Evolutionary conservation across 2,329 filamentous ascomycete species (phyloP).

Genomic region (Tricladium varicosporioides): DNA sequence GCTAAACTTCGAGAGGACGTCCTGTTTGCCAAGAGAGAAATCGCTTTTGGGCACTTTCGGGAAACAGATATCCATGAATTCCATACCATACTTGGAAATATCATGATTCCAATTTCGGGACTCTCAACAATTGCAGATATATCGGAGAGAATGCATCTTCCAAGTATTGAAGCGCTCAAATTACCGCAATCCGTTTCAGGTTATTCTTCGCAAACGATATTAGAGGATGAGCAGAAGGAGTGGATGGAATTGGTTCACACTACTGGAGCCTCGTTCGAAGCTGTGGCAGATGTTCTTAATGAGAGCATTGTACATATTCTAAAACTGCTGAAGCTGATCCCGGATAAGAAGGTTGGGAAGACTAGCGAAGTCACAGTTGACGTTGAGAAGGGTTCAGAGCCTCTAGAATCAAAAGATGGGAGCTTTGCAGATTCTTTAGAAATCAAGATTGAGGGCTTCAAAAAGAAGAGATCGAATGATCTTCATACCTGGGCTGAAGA

Average conservation of each 20-base stretch:
- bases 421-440: conserved; percentile 44
- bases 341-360: conserved; percentile 39
- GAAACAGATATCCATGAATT: conserved; percentile 62
- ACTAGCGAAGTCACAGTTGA: conserved; percentile 21
- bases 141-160: conserved; percentile 61
- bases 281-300: conserved; percentile 60
- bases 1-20: conserved; percentile 65
- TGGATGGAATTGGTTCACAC: conserved; percentile 70
- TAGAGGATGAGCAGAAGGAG: conserved; percentile 42
- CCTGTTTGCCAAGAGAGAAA: conserved; percentile 68
- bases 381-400: conserved; percentile 51
- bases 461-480: conserved; percentile 47
- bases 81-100: conserved; percentile 54
- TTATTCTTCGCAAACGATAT: neutral
- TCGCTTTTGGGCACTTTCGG: conserved; percentile 64
- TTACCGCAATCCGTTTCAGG: neutral
- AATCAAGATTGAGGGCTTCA: conserved; percentile 51
- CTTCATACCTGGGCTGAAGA: conserved; percentile 47
- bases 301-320: conserved; percentile 45
- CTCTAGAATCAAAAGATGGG: conserved; percentile 35
- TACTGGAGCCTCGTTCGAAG: conserved; percentile 62
- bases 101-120: conserved; percentile 64
- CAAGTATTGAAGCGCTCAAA: neutral
- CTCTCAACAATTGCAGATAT: conserved; percentile 69
- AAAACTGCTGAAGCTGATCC: conserved; percentile 50